phyloP scores from a whole-genome alignment of 106 monocot species.

The Alisma plantagoaquatica region DNA sequence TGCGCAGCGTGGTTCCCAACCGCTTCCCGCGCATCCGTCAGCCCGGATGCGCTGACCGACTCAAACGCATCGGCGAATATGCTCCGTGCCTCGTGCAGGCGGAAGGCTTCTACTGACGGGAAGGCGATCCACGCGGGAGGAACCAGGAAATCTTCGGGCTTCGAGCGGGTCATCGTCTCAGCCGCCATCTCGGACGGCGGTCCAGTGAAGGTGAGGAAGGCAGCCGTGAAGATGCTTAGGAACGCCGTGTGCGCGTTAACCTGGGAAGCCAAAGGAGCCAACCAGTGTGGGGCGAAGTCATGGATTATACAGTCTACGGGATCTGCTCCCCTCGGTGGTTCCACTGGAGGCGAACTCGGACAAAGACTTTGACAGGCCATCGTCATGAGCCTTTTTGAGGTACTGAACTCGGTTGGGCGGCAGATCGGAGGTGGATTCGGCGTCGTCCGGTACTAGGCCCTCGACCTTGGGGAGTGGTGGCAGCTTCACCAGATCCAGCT shows the following conservation, averaged over 20 bases:
- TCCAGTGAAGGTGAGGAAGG: slow-evolving; percentile 3
- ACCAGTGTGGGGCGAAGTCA: slow-evolving; percentile 45
- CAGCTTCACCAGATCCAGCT: too few relatives aligned
- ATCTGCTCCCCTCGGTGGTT: too few relatives aligned
- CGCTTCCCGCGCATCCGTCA: slow-evolving; percentile 3
- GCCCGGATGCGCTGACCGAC: background rate
- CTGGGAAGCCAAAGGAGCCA: slow-evolving; percentile 7
- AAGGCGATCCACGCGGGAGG: slow-evolving; percentile 26
- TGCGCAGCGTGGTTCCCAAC: background rate
- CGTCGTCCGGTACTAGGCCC: too few relatives aligned
- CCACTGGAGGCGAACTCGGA: too few relatives aligned
- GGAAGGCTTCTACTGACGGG: slow-evolving; percentile 11
- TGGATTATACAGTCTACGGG: too few relatives aligned
- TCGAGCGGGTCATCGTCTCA: background rate
- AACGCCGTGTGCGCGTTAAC: slow-evolving; percentile 15
- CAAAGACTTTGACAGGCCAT: too few relatives aligned
- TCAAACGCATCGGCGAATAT: background rate
- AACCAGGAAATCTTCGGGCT: slow-evolving; percentile 12
- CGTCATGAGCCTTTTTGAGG: too few relatives aligned
- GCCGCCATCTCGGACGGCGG: background rate
- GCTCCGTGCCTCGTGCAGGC: slow-evolving; percentile 13
- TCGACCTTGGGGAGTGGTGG: too few relatives aligned
- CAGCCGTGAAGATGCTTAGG: slow-evolving; percentile 13
- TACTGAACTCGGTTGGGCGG: too few relatives aligned
- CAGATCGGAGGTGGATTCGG: too few relatives aligned